A percentile compares a stretch with the other conserved stretches of the same genome.
Conservation (phyloP, 805 yeast species). For the Nakazawaea molendinolei region DNA sequence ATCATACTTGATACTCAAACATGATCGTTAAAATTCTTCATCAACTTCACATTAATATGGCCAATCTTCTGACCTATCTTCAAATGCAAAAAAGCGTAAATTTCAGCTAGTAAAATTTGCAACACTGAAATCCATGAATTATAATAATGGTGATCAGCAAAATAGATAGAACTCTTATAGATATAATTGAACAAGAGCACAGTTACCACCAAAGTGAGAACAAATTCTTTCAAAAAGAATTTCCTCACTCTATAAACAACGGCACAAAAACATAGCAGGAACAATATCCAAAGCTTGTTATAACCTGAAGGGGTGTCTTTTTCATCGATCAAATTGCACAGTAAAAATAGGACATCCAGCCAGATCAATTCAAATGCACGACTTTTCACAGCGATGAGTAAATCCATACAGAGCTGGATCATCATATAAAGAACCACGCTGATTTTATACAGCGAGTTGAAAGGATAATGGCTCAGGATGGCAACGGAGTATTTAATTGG, state of each 20-base stretch:
- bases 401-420: too few relatives aligned
- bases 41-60: not conserved
- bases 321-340: too few relatives aligned
- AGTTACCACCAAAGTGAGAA: not conserved
- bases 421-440: not conserved
- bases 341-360: too few relatives aligned
- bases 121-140: constrained; percentile 7
- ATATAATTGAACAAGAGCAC: not conserved
- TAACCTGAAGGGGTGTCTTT: too few relatives aligned
- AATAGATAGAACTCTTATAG: constrained; percentile 6
- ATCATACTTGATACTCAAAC: too few relatives aligned
- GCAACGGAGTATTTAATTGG: constrained; percentile 6
- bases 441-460: constrained; percentile 6
- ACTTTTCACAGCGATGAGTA: not conserved
- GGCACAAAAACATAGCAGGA: too few relatives aligned
- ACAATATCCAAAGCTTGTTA: too few relatives aligned
- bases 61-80: not conserved
- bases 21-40: not conserved
- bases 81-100: constrained; percentile 3
- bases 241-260: too few relatives aligned
- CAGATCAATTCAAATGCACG: not conserved
- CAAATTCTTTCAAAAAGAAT: not conserved
- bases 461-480: constrained; percentile 4
- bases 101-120: not conserved
- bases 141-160: constrained; percentile 7